phyloP scores from a whole-genome alignment of 208 protist species.

The Leishmania amazonensis region DNA sequence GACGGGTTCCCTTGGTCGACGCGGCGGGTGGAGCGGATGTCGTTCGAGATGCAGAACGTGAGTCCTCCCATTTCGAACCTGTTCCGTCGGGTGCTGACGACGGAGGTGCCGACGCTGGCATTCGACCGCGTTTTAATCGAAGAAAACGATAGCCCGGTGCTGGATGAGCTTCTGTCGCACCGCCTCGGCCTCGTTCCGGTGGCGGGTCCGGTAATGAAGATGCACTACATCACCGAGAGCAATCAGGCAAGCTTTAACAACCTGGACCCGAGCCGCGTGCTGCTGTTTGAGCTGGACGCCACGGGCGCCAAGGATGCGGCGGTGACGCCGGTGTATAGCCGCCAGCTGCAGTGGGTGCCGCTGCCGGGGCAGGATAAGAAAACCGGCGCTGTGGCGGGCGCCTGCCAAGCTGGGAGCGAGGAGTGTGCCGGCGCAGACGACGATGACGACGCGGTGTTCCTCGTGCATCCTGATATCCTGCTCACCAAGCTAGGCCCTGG shows the following conservation, averaged over 20 bases:
- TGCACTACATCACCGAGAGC: slow-evolving; percentile 85
- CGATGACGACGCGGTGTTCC: slow-evolving; percentile 79
- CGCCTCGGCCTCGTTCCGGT: slow-evolving; percentile 98
- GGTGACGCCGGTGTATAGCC: slow-evolving; percentile 88
- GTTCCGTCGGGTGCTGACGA: slow-evolving; percentile 96
- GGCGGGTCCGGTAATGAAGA: slow-evolving; percentile 93
- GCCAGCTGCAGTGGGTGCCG: slow-evolving; percentile 93
- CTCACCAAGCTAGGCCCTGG: slow-evolving; percentile 97
- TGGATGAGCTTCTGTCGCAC: slow-evolving; percentile 98
- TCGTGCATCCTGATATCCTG: slow-evolving; percentile 98
- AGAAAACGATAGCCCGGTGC: slow-evolving; percentile 98
- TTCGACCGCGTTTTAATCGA: slow-evolving; percentile 98
- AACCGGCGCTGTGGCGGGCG: slow-evolving; percentile 6
- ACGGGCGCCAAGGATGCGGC: slow-evolving; percentile 64
- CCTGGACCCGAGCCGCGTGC: slow-evolving; percentile 72
- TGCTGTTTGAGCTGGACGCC: slow-evolving; percentile 85
- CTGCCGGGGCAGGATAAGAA: slow-evolving; percentile 75
- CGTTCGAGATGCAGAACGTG: slow-evolving; percentile 81
- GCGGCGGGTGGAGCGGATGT: slow-evolving; percentile 75
- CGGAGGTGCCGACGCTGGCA: slow-evolving; percentile 98
- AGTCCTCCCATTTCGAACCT: slow-evolving; percentile 97
- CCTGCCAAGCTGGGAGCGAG: background rate
- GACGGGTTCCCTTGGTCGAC: slow-evolving; percentile 60
- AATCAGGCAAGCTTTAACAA: slow-evolving; percentile 47
- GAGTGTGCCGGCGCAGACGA: slow-evolving; percentile 10